Percentiles rank a stretch among this genome's conserved stretches.
phyloP scores from a whole-genome alignment of 192 early-diverging fungal genomes.

The Phlyctochytrium arcticum region DNA sequence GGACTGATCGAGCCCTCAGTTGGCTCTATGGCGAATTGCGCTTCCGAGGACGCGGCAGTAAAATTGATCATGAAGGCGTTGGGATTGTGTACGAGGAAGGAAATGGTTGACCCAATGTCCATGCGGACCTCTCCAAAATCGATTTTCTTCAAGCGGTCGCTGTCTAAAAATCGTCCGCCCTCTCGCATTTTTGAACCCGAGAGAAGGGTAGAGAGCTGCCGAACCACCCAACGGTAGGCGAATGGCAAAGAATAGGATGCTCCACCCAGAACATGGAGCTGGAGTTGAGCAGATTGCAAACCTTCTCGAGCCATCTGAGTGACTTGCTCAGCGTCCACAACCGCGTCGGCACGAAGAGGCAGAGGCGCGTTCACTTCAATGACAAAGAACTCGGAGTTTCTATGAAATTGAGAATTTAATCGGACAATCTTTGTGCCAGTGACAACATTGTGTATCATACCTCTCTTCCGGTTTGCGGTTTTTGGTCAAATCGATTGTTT shows the following conservation, averaged over 20 bases:
- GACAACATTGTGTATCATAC: too few species aligned
- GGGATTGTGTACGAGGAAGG: slow-evolving; percentile 37
- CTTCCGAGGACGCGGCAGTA: slow-evolving; percentile 15
- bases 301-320: slow-evolving; percentile 9
- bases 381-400: neutral
- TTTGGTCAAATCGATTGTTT: neutral
- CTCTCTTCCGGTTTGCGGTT: slow-evolving; percentile 8
- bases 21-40: slow-evolving; percentile 19
- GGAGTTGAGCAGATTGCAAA: slow-evolving; percentile 13
- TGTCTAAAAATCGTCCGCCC: slow-evolving; percentile 22
- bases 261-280: slow-evolving; percentile 28
- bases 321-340: slow-evolving; percentile 16
- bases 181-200: slow-evolving; percentile 9
- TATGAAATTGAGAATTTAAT: neutral
- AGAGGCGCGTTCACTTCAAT: slow-evolving; percentile 21
- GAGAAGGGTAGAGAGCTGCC: slow-evolving; percentile 20
- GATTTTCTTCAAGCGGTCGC: slow-evolving; percentile 23
- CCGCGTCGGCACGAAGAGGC: slow-evolving; percentile 8
- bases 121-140: slow-evolving; percentile 44
- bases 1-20: slow-evolving; percentile 17
- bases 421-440: too few species aligned
- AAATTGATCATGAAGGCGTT: slow-evolving; percentile 35
- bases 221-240: slow-evolving; percentile 24
- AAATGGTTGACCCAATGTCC: slow-evolving; percentile 26
- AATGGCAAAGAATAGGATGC: slow-evolving; percentile 26